A percentile compares a stretch with the other conserved stretches of the same genome.
These are phyloP conservation scores for Trichoderma arundinaceum DNA, from an alignment of 2,329 filamentous ascomycete species.

Conservation along the genomic window DNA sequence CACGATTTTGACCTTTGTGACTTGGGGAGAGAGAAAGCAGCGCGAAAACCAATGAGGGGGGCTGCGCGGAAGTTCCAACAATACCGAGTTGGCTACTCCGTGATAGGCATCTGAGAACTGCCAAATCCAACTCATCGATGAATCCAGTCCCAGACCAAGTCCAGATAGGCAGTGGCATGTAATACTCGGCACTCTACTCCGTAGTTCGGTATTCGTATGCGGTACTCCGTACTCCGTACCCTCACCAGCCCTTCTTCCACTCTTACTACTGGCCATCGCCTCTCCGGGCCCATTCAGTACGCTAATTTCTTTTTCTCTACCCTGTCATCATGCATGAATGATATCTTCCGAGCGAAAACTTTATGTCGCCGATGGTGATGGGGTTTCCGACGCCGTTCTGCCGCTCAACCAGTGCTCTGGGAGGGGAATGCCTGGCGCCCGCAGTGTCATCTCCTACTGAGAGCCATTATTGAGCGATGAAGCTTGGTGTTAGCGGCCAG, in stretches of 20 bases:
- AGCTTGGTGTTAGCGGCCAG: constrained; percentile 10
- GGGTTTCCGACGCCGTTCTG: too few relatives aligned
- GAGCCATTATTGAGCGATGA: not conserved
- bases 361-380: not conserved
- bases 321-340: constrained; percentile 8
- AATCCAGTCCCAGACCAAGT: not conserved
- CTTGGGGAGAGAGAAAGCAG: not conserved
- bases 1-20: not conserved
- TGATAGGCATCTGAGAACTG: not conserved
- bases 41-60: not conserved
- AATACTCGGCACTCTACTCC: constrained; percentile 12
- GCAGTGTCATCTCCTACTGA: not conserved
- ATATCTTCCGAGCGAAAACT: constrained; percentile 4
- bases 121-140: not conserved
- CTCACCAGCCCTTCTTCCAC: not conserved
- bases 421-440: not conserved
- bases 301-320: not conserved
- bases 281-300: too few relatives aligned
- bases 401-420: not conserved
- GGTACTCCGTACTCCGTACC: not conserved
- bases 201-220: not conserved
- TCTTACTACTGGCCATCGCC: not conserved
- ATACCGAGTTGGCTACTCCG: not conserved
- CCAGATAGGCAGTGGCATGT: not conserved
- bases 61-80: not conserved